These are phyloP conservation scores for Linnemannia zychae DNA, from an alignment of 192 early-diverging fungal species.

Conservation along the genomic window DNA sequence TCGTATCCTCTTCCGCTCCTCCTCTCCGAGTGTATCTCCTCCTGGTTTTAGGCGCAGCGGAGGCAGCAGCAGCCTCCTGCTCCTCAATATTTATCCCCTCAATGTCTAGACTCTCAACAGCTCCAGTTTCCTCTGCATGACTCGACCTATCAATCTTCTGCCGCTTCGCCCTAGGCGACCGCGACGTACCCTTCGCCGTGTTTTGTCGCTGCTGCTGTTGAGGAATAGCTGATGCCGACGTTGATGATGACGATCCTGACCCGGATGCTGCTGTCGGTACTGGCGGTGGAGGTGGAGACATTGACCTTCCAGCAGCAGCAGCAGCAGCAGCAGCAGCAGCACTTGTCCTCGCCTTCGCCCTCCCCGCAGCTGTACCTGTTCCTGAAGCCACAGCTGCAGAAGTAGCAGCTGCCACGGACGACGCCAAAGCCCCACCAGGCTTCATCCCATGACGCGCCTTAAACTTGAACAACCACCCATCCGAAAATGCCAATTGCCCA, in stretches of 20 bases:
- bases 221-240: not conserved
- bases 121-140: not conserved
- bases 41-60: not conserved
- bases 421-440: not conserved
- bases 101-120: not conserved
- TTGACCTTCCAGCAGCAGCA: not conserved
- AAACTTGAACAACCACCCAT: constrained; percentile 58
- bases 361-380: not conserved
- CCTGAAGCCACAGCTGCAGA: not conserved
- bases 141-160: not conserved
- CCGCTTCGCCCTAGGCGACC: not conserved
- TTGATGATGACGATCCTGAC: not conserved
- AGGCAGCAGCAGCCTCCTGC: too few species aligned
- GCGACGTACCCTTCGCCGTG: not conserved
- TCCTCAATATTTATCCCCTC: not conserved
- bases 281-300: not conserved
- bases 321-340: too few species aligned
- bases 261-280: not conserved
- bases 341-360: too few species aligned
- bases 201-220: not conserved
- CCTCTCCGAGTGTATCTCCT: not conserved
- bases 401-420: not conserved
- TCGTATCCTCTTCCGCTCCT: not conserved
- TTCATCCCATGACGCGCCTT: constrained; percentile 53
- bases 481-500: constrained; percentile 43